A percentile compares a stretch with the other conserved stretches of the same genome.
Conservation (phyloP, 140 eudicot species). For the Cichorium intybus region DNA sequence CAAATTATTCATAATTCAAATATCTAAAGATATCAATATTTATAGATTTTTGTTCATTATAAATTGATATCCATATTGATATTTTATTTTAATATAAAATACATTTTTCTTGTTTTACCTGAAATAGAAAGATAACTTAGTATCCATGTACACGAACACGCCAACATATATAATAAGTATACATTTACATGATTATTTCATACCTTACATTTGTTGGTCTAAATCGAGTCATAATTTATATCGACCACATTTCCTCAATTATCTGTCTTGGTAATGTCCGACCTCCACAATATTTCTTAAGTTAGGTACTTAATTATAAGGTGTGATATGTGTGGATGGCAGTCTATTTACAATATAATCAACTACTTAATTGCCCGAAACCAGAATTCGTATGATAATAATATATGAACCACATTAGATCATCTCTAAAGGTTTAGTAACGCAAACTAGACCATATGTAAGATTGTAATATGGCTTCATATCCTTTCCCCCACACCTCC, state of each 20-base stretch:
- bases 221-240: neutral
- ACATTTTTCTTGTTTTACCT: no score
- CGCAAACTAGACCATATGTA: neutral
- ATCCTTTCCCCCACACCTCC: neutral
- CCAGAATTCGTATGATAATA: constrained; percentile 2
- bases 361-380: neutral
- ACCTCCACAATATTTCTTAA: constrained; percentile 3
- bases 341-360: neutral
- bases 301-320: neutral
- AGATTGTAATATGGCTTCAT: constrained; percentile 6
- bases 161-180: neutral
- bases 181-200: constrained; percentile 8
- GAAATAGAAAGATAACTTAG: neutral
- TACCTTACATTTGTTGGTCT: constrained; percentile 15
- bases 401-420: neutral
- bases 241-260: constrained; percentile 12
- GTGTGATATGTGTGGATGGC: constrained; percentile 8
- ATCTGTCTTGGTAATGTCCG: constrained; percentile 18
- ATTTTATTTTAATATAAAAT: no score
- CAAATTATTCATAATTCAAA: no score
- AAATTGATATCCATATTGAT: no score
- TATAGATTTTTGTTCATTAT: no score
- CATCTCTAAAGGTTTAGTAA: neutral
- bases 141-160: neutral
- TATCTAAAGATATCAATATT: no score